Conservation (phyloP, 2,329 filamentous ascomycete genomes). For the Sordariomycetes sp. region DNA sequence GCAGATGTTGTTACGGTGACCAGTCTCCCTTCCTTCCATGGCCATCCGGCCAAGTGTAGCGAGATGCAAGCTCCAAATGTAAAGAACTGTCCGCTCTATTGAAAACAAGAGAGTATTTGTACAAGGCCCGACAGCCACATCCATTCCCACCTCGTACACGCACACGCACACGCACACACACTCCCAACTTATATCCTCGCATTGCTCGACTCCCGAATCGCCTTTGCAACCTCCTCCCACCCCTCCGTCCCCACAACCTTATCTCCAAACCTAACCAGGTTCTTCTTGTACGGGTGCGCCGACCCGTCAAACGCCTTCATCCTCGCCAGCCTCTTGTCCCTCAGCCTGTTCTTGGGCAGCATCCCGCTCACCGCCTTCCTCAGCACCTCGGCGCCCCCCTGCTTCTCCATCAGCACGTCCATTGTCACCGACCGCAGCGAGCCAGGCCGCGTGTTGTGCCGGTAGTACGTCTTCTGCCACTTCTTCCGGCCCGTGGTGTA, state of each 20-base stretch:
- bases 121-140: not conserved
- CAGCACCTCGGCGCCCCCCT: conserved; percentile 84
- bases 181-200: conserved; percentile 30
- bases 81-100: not conserved
- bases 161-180: not conserved
- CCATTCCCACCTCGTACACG: not conserved
- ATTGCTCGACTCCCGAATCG: conserved; percentile 33
- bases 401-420: conserved; percentile 89
- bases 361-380: conserved; percentile 89
- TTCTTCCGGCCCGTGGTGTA: conserved; percentile 86
- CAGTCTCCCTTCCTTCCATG: not conserved
- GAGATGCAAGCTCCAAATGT: not conserved
- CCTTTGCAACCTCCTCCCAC: conserved; percentile 37
- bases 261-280: conserved; percentile 62
- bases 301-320: conserved; percentile 94
- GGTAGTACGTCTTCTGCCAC: conserved; percentile 90
- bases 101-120: conserved; percentile 1
- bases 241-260: conserved; percentile 37
- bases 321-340: conserved; percentile 75
- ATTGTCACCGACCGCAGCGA: conserved; percentile 80
- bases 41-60: not conserved
- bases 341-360: conserved; percentile 90
- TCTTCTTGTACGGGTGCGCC: conserved; percentile 82
- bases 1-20: not conserved
- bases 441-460: conserved; percentile 83